phyloP scores from a whole-genome alignment of 176 grass and related monocot species.

The Rhynchospora breviuscula region DNA sequence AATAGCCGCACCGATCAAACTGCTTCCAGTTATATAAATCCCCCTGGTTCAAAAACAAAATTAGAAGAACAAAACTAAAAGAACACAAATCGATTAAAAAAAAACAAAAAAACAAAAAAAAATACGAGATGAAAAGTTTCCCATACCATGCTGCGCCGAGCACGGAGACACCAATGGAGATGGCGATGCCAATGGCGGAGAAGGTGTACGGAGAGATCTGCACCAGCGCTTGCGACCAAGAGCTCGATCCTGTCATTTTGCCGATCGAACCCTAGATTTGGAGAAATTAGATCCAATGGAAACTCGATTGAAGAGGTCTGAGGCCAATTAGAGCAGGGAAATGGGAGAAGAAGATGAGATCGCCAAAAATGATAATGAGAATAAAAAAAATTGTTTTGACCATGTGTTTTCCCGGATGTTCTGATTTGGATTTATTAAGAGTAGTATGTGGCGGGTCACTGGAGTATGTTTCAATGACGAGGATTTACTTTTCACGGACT shows the following conservation, averaged over 20 bases:
- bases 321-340: background rate
- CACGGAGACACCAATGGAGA: slow-evolving; percentile 96
- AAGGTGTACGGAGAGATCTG: slow-evolving; percentile 98
- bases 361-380: background rate
- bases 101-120: too few species aligned
- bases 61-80: background rate
- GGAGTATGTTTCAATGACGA: background rate
- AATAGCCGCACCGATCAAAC: slow-evolving; percentile 90
- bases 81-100: background rate
- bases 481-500: background rate
- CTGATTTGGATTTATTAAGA: background rate
- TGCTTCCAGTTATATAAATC: slow-evolving; percentile 98
- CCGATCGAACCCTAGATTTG: background rate
- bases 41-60: slow-evolving; percentile 44
- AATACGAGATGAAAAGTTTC: background rate
- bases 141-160: slow-evolving; percentile 87
- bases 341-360: background rate
- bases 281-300: slow-evolving; percentile 7
- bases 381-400: background rate
- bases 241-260: slow-evolving; percentile 64
- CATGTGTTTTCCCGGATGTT: background rate
- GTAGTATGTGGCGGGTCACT: background rate
- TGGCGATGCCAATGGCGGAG: slow-evolving; percentile 88
- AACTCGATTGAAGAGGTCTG: background rate
- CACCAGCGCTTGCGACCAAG: slow-evolving; percentile 70